Conservation (phyloP, 1,139 yeast genomes). For the Casaregolazyma suthepensis region DNA sequence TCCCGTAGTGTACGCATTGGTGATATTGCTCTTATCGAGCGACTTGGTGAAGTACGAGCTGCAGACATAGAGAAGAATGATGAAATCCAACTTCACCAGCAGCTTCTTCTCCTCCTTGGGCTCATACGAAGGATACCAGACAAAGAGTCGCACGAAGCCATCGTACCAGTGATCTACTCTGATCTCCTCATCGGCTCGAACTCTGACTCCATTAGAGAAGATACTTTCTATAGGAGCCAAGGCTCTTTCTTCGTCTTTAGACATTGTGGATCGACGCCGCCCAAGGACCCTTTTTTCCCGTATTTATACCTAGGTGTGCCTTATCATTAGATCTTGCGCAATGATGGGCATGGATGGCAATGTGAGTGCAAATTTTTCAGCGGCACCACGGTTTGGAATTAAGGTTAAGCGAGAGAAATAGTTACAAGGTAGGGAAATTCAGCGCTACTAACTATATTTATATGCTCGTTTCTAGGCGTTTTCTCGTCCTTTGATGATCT, state of each 20-base stretch:
- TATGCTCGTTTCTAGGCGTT: background rate
- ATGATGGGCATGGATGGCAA: background rate
- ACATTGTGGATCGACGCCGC: background rate
- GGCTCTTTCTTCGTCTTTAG: background rate
- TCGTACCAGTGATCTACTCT: slow-evolving; percentile 25
- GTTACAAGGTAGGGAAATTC: too few relatives aligned
- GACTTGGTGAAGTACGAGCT: slow-evolving; percentile 31
- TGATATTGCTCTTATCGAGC: slow-evolving; percentile 33
- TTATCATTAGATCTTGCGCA: slow-evolving; percentile 9
- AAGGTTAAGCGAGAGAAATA: too few relatives aligned
- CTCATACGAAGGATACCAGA: slow-evolving; percentile 31
- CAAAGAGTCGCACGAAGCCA: slow-evolving; percentile 24
- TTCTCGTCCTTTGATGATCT: background rate
- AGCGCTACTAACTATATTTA: too few relatives aligned
- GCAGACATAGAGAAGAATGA: slow-evolving; percentile 29
- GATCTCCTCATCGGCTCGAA: slow-evolving; percentile 3
- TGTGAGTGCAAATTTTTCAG: background rate
- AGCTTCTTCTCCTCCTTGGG: slow-evolving; percentile 27
- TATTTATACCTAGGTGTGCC: background rate
- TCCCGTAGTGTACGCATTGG: slow-evolving; percentile 53
- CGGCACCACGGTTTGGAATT: too few relatives aligned
- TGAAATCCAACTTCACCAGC: slow-evolving; percentile 29
- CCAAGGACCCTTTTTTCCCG: background rate
- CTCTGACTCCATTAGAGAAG: background rate
- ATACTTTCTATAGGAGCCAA: background rate